Evolutionary conservation across 306 rosid species (phyloP).

Genomic region (Glycine latifolia): DNA sequence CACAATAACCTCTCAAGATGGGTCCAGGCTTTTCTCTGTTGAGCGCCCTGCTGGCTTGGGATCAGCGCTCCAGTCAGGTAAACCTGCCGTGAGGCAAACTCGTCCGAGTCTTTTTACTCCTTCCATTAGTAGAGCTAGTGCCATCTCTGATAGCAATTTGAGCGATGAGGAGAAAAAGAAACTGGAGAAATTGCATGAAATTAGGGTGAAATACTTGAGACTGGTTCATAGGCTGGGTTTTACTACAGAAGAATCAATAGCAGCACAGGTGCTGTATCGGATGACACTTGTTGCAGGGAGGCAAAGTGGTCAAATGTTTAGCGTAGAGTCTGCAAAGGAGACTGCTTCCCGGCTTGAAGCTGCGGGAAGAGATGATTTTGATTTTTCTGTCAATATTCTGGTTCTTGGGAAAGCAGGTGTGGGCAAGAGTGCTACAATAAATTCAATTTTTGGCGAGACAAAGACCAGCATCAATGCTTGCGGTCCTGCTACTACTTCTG

Average conservation of each 20-base stretch:
- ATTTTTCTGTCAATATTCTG: slow-evolving; percentile 79
- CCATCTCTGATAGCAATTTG: slow-evolving; percentile 63
- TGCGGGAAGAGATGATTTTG: slow-evolving; percentile 68
- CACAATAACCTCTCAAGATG: slow-evolving; percentile 88
- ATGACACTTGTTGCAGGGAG: slow-evolving; percentile 79
- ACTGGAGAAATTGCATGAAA: slow-evolving; percentile 74
- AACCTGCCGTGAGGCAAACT: slow-evolving; percentile 66
- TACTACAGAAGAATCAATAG: slow-evolving; percentile 81
- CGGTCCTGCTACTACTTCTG: slow-evolving; percentile 81
- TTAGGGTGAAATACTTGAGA: slow-evolving; percentile 81
- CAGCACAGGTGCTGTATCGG: slow-evolving; percentile 87
- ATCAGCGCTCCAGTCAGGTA: slow-evolving; percentile 73
- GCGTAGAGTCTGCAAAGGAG: slow-evolving; percentile 79
- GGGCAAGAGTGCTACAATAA: slow-evolving; percentile 98
- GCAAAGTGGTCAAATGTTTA: slow-evolving; percentile 65
- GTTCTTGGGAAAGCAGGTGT: slow-evolving; percentile 96
- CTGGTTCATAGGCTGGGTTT: slow-evolving; percentile 82
- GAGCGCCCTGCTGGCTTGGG: slow-evolving; percentile 99
- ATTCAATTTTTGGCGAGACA: slow-evolving; percentile 90
- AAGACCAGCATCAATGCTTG: slow-evolving; percentile 77
- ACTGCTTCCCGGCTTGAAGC: slow-evolving; percentile 80
- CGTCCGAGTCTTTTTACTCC: slow-evolving; percentile 62
- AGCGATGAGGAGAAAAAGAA: slow-evolving; percentile 82
- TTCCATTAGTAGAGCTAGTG: slow-evolving; percentile 55
- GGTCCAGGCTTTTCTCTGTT: slow-evolving; percentile 89